These are phyloP conservation scores for Solanum hybrid DNA, from an alignment of 305 asterid genomes.

Conservation along the genomic window DNA sequence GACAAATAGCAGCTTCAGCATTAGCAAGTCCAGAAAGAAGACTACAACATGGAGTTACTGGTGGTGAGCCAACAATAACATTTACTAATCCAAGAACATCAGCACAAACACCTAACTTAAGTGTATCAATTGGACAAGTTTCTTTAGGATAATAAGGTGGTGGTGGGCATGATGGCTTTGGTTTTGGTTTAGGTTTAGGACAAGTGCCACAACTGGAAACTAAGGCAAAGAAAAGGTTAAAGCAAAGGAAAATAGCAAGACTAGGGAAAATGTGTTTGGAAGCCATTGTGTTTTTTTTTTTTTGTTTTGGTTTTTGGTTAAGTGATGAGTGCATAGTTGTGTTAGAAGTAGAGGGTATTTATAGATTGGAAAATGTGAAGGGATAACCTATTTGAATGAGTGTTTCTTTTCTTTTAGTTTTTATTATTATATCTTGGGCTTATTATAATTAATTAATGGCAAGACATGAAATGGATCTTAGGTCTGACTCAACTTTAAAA, in stretches of 20 bases:
- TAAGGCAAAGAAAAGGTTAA: constrained; percentile 2
- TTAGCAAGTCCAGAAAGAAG: neutral
- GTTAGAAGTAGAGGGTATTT: neutral
- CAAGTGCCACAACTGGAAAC: constrained; percentile 8
- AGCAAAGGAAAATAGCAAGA: constrained; percentile 9
- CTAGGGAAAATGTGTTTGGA: neutral
- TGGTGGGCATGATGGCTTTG: neutral
- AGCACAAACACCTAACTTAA: constrained; percentile 13
- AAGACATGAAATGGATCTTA: neutral
- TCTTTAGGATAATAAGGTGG: neutral
- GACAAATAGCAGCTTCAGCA: constrained; percentile 2
- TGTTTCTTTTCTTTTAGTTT: neutral
- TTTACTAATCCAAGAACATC: constrained; percentile 11
- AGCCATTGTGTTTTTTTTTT: neutral
- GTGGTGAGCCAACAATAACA: neutral
- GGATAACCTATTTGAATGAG: neutral
- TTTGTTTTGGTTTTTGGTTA: neutral
- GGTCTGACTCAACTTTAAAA: no score
- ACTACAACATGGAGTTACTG: neutral
- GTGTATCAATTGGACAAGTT: constrained; percentile 11
- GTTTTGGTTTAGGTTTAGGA: neutral
- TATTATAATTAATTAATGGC: neutral
- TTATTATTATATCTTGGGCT: neutral
- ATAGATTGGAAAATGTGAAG: neutral
- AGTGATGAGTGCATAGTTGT: neutral